Percentiles rank a stretch among this genome's conserved stretches.
phyloP scores from a whole-genome alignment of 2,329 filamentous ascomycete genomes.

The Cercospora berteroae region DNA sequence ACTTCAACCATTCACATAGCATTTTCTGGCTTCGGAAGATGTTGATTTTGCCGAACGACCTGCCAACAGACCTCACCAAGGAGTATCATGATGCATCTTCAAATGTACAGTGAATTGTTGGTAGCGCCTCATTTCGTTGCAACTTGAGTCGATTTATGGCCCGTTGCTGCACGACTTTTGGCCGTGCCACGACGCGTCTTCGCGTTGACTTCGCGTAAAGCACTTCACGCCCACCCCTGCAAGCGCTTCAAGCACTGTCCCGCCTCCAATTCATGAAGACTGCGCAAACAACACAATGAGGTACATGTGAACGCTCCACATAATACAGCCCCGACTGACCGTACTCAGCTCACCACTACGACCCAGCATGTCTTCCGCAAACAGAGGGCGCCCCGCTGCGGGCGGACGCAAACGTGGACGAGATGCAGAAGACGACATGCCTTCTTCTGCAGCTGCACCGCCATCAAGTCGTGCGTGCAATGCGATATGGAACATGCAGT shows the following conservation, averaged over 20 bases:
- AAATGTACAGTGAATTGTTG: too few species aligned
- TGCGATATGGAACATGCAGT: background rate
- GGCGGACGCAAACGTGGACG: slow-evolving; percentile 62
- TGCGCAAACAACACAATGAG: slow-evolving; percentile 3
- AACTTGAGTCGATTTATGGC: background rate
- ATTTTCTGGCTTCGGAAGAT: background rate
- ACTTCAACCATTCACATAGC: background rate
- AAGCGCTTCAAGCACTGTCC: slow-evolving; percentile 3
- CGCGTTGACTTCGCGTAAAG: background rate
- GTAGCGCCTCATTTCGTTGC: background rate
- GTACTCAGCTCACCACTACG: slow-evolving; percentile 6
- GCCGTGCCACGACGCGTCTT: background rate
- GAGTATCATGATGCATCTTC: too few species aligned
- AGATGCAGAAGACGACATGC: slow-evolving; percentile 62
- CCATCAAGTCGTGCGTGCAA: slow-evolving; percentile 63
- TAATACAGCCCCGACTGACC: background rate
- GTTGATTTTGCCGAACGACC: background rate
- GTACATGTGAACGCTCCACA: background rate
- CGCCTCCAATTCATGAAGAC: background rate
- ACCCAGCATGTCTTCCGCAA: slow-evolving; percentile 76
- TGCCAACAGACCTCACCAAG: too few species aligned
- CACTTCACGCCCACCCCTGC: background rate
- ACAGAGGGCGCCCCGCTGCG: slow-evolving; percentile 62
- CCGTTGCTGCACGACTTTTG: background rate
- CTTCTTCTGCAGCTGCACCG: slow-evolving; percentile 57